Base-by-base conservation (phyloP, 768 basidiomycete species). In the Phaffia tasmanica region DNA sequence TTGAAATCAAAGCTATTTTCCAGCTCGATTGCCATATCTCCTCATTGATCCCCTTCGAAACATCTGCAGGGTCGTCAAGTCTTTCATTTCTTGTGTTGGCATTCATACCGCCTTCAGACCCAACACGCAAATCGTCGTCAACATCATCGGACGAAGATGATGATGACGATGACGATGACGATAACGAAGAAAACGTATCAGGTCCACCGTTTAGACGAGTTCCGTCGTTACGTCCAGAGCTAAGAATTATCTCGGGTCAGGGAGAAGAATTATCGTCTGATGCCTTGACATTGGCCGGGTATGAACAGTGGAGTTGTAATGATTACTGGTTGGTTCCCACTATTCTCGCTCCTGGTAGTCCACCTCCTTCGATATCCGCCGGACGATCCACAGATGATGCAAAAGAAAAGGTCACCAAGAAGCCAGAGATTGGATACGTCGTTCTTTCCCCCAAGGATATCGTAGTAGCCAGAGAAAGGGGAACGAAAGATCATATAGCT, bases 21-120 rank as follows among this genome's bases (percentile, higher is more conserved):
- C 86, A 91, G 73, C 79, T 98, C 56, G 95, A 98, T 75, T 91
- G 88, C 74, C 93, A 95, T 89, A 83, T 98, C 50, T 83, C 92
- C 1, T 93, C 93, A 25, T 84, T 99, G 64, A 83, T 86, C 2
- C 87, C 89, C 6, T 88, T 91, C 75, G 69, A 74, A 72, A 69
- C 63, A 27, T 56, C 74, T 32, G 11, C 35, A 42, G 11, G 35
- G 35, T 42, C 35, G 35, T 42, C 35, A 42, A 11, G 35, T 42
- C 35, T 42, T 11, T 42, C 35, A 42, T 89, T 90, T 75, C 82
- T 99, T 63, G 79, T 95, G n/a, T 78, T 98, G 64, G 88, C 90
- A 0, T 97, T 92, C 74, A 83, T 83, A 25, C 83, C 89, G 0
- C 85, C 91, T 4, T 42, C 35, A 11, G 35, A 5, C 35, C 11